phyloP scores from a whole-genome alignment of 805 yeast species.

The Lipomyces spencermartinsiae region DNA sequence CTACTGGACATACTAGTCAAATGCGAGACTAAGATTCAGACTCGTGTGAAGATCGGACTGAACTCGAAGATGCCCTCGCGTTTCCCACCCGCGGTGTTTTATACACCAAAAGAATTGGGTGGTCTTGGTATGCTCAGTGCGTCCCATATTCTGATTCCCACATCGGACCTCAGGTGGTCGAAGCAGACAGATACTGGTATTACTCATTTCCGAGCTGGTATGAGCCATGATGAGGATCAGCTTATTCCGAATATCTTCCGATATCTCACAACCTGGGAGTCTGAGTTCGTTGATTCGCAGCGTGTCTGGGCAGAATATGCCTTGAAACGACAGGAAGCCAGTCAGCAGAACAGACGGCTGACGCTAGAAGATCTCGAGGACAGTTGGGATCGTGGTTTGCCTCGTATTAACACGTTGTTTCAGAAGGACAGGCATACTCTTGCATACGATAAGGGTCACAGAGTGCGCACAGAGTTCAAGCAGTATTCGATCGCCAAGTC shows the following conservation, averaged over 20 bases:
- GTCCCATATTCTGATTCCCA: constrained; percentile 92
- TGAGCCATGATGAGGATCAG: constrained; percentile 76
- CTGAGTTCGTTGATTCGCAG: constrained; percentile 91
- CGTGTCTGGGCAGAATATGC: constrained; percentile 99
- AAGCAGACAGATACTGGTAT: constrained; percentile 93
- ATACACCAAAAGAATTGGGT: constrained; percentile 96
- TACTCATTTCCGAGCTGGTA: constrained; percentile 92
- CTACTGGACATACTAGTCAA: constrained; percentile 83
- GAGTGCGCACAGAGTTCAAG: constrained; percentile 79
- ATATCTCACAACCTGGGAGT: constrained; percentile 94
- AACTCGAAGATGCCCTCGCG: constrained; percentile 98
- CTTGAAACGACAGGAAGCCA: constrained; percentile 83
- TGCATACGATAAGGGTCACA: constrained; percentile 93
- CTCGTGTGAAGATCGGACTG: constrained; percentile 89
- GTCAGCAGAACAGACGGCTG: constrained; percentile 80
- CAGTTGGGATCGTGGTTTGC: constrained; percentile 96
- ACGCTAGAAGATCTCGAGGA: constrained; percentile 93
- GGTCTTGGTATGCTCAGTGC: constrained; percentile 98
- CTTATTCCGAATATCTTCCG: constrained; percentile 92
- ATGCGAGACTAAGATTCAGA: constrained; percentile 92
- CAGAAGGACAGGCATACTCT: constrained; percentile 94
- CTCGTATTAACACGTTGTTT: constrained; percentile 91
- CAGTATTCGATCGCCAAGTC: constrained; percentile 72
- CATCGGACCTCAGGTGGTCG: constrained; percentile 90
- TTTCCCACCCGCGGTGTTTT: constrained; percentile 98